Evolutionary conservation across 805 yeast species (phyloP).

Genomic region (Wickerhamomyces chaumierensis): DNA sequence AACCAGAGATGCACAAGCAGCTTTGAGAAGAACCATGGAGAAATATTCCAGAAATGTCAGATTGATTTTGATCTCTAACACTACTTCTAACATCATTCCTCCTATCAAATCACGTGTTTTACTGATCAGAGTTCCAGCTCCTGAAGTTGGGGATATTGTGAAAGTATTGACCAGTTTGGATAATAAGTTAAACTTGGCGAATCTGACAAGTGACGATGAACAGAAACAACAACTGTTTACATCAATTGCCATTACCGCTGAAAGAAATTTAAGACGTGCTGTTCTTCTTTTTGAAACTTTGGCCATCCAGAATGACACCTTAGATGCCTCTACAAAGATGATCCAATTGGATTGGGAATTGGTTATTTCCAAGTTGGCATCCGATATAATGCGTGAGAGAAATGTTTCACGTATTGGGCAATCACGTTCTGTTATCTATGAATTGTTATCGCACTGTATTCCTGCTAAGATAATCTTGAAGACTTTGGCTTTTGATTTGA

Average conservation of each 20-base stretch:
- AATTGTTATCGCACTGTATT: slow-evolving; percentile 83
- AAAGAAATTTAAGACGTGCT: slow-evolving; percentile 70
- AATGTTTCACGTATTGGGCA: slow-evolving; percentile 46
- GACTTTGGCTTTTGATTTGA: slow-evolving; percentile 37
- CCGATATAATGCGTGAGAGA: slow-evolving; percentile 45
- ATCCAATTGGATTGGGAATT: slow-evolving; percentile 83
- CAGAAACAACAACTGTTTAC: slow-evolving; percentile 36
- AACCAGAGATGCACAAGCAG: slow-evolving; percentile 92
- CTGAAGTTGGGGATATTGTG: slow-evolving; percentile 47
- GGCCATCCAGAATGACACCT: slow-evolving; percentile 51
- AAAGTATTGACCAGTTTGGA: slow-evolving; percentile 45
- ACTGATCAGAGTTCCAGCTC: slow-evolving; percentile 80
- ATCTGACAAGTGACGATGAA: neutral
- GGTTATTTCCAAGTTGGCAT: slow-evolving; percentile 61
- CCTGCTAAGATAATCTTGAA: slow-evolving; percentile 79
- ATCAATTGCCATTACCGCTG: slow-evolving; percentile 39
- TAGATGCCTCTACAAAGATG: slow-evolving; percentile 36
- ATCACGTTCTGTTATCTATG: slow-evolving; percentile 64
- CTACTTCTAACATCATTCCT: slow-evolving; percentile 83
- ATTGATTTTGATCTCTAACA: slow-evolving; percentile 72
- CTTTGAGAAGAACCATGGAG: slow-evolving; percentile 92
- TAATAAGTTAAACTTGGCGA: slow-evolving; percentile 15
- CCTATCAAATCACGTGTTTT: slow-evolving; percentile 93
- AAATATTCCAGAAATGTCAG: slow-evolving; percentile 84
- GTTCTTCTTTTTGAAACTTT: slow-evolving; percentile 75